Conservation (phyloP, 768 basidiomycete genomes). For the Lyophyllum semitale region DNA sequence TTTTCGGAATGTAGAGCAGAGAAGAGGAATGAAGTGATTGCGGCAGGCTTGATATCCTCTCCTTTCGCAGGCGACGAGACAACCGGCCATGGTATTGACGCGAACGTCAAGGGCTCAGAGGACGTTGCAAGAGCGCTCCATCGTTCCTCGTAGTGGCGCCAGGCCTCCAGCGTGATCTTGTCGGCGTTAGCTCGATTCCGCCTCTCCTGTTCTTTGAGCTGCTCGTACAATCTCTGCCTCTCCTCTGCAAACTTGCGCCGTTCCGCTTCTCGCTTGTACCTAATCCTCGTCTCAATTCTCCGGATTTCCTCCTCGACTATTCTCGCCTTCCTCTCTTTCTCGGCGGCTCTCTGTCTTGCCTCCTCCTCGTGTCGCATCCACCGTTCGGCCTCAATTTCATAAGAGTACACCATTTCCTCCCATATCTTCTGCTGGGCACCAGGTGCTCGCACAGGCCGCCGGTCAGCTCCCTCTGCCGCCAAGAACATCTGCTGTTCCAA, state of each 20-base stretch:
- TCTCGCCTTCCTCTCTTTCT: slow-evolving; percentile 47
- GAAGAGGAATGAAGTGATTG: slow-evolving; percentile 61
- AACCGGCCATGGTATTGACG: slow-evolving; percentile 73
- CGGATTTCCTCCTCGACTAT: slow-evolving; percentile 56
- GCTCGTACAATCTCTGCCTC: slow-evolving; percentile 36
- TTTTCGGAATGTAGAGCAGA: slow-evolving; percentile 63
- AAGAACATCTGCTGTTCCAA: slow-evolving; percentile 54
- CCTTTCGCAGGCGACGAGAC: slow-evolving; percentile 38
- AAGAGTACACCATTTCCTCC: slow-evolving; percentile 55
- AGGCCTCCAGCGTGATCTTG: slow-evolving; percentile 52
- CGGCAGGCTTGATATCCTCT: slow-evolving; percentile 54
- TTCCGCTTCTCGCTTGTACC: slow-evolving; percentile 51
- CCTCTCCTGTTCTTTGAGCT: slow-evolving; percentile 45
- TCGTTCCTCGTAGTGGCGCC: slow-evolving; percentile 63
- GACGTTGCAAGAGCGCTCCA: slow-evolving; percentile 57
- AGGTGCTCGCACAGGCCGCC: slow-evolving; percentile 11
- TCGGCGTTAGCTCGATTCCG: slow-evolving; percentile 43
- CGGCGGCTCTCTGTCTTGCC: slow-evolving; percentile 42
- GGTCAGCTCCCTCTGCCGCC: slow-evolving; percentile 19
- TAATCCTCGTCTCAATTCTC: slow-evolving; percentile 54
- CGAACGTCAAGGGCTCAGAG: slow-evolving; percentile 55
- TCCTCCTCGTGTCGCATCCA: slow-evolving; percentile 56
- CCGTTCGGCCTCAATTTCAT: slow-evolving; percentile 51
- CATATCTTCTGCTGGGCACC: slow-evolving; percentile 38
- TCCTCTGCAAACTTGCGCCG: slow-evolving; percentile 49